phyloP scores from a whole-genome alignment of 306 rosid species.

The Oemleria cerasiformis region DNA sequence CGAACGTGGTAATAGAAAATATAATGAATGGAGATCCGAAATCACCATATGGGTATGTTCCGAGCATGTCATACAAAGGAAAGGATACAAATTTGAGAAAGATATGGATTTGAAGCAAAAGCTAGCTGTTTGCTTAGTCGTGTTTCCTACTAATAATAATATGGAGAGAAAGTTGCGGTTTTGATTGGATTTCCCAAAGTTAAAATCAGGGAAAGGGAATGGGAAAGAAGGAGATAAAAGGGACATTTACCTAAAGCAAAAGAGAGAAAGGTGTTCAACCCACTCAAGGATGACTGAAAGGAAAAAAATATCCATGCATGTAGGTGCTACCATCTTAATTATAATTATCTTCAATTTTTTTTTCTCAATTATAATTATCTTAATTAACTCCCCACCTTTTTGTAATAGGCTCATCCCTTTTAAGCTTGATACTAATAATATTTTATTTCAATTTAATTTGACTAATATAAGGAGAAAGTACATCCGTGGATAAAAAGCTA shows the following conservation, averaged over 20 bases:
- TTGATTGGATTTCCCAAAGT: conserved; percentile 50
- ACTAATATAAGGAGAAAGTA: too few species aligned
- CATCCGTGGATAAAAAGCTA: background rate
- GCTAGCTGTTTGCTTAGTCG: conserved; percentile 42
- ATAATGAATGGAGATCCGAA: too few species aligned
- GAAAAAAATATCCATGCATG: background rate
- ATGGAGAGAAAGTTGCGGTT: conserved; percentile 31
- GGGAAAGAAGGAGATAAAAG: conserved; percentile 51
- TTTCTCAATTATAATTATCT: background rate
- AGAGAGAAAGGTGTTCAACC: conserved; percentile 29
- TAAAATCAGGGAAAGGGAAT: conserved; percentile 35
- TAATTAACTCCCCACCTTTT: background rate
- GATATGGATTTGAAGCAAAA: conserved; percentile 31
- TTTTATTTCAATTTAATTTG: too few species aligned
- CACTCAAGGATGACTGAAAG: conserved; percentile 23
- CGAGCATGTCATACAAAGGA: conserved; percentile 19
- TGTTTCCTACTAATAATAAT: conserved; percentile 16
- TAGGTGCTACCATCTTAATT: background rate
- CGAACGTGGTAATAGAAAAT: too few species aligned
- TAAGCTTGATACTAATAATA: background rate
- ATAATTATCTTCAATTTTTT: too few species aligned
- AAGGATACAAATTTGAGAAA: conserved; percentile 31
- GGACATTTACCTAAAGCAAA: conserved; percentile 53
- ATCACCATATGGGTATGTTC: too few species aligned
- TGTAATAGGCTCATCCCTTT: background rate